These are phyloP conservation scores for Cenchrus purpureus DNA, from an alignment of 176 grass and related monocot genomes.

Conservation along the genomic window DNA sequence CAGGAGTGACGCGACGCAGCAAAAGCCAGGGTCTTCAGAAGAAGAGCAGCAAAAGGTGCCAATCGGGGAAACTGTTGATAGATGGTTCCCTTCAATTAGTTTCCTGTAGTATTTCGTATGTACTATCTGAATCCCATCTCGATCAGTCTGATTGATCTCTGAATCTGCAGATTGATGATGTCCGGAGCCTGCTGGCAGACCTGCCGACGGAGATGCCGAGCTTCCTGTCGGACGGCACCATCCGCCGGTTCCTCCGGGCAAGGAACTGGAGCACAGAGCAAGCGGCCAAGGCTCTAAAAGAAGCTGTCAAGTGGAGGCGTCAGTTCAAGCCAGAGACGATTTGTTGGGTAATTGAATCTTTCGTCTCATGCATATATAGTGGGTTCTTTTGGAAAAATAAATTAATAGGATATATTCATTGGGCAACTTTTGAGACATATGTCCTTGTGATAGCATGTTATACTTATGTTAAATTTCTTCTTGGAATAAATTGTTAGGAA, in stretches of 20 bases:
- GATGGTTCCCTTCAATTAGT: neutral
- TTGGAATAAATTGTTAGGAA: slow-evolving; percentile 44
- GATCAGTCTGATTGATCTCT: neutral
- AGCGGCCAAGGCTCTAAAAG: slow-evolving; percentile 49
- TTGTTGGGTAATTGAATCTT: slow-evolving; percentile 41
- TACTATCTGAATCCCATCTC: neutral
- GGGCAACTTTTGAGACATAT: neutral
- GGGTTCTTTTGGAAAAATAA: no score
- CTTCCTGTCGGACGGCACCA: slow-evolving; percentile 51
- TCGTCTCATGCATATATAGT: neutral
- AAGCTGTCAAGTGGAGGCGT: slow-evolving; percentile 59
- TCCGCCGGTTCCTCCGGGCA: slow-evolving; percentile 50
- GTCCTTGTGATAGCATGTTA: neutral
- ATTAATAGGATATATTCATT: neutral
- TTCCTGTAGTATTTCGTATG: neutral
- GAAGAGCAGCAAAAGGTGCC: neutral
- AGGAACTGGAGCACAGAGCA: slow-evolving; percentile 48
- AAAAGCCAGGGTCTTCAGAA: neutral
- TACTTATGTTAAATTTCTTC: neutral
- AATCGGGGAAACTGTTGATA: neutral
- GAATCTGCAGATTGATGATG: slow-evolving; percentile 47
- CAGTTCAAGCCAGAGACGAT: slow-evolving; percentile 56
- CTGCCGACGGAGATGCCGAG: slow-evolving; percentile 28
- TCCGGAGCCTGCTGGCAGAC: slow-evolving; percentile 34
- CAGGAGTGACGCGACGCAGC: neutral